Conservation (phyloP, 2,329 filamentous ascomycete species). For the Exophiala sideris region DNA sequence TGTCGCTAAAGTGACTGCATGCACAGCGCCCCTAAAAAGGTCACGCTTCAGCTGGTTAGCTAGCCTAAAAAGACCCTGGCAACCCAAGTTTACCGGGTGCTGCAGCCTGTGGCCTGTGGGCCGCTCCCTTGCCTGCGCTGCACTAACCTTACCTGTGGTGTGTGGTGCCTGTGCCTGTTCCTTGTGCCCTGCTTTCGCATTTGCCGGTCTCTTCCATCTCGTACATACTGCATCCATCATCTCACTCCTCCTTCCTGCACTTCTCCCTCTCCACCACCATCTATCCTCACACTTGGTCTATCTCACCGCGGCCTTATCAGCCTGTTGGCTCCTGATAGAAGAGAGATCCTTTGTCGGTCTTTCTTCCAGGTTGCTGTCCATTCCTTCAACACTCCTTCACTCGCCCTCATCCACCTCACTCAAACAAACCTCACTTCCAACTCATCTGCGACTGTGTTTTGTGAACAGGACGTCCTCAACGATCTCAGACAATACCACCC, state of each 20-base stretch:
- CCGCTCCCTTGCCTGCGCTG: not conserved
- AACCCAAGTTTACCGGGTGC: not conserved
- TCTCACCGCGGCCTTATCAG: constrained; percentile 13
- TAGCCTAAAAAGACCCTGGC: not conserved
- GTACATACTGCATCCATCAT: constrained; percentile 3
- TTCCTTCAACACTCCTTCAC: constrained; percentile 22
- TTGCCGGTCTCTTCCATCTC: constrained; percentile 15
- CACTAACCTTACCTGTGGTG: not conserved
- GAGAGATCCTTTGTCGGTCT: constrained; percentile 23
- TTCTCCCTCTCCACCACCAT: constrained; percentile 30
- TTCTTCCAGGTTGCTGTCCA: constrained; percentile 30
- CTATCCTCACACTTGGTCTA: not conserved
- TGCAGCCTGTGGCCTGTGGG: not conserved
- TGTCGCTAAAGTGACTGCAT: too few species aligned
- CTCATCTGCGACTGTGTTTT: constrained; percentile 1
- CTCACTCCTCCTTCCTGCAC: constrained; percentile 32
- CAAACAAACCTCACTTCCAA: constrained; percentile 7
- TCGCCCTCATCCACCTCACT: constrained; percentile 9
- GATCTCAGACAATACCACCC: not conserved
- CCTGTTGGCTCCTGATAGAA: constrained; percentile 26
- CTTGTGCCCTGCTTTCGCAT: constrained; percentile 49
- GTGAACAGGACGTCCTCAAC: not conserved
- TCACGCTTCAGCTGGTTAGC: too few species aligned
- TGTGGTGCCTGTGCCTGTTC: not conserved
- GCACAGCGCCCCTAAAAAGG: not conserved